phyloP scores from a whole-genome alignment of 257 asterid species.

The Solanum rostratum region DNA sequence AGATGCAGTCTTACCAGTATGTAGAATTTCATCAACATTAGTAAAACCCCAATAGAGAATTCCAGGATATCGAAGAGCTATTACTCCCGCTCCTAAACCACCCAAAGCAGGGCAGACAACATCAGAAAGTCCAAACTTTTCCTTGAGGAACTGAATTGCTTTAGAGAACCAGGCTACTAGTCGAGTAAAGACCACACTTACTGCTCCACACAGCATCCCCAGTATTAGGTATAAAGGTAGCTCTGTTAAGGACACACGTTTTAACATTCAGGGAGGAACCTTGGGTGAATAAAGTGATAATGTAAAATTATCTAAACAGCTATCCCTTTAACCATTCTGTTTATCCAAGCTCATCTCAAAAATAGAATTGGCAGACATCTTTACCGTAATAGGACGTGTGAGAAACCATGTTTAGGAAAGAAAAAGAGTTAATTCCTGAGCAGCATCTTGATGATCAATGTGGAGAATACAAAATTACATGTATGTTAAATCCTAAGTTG shows the following conservation, averaged over 20 bases:
- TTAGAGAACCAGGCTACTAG: conserved; percentile 62
- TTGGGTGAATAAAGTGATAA: not conserved
- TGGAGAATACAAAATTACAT: not conserved
- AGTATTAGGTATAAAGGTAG: conserved; percentile 87
- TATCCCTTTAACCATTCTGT: too few species aligned
- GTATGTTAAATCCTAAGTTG: too few species aligned
- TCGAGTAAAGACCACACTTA: conserved; percentile 77
- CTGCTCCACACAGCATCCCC: conserved; percentile 98
- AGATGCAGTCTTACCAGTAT: conserved; percentile 94
- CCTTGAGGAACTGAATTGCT: conserved; percentile 53
- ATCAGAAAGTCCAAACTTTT: conserved; percentile 61
- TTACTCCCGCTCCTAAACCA: conserved; percentile 92
- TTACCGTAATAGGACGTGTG: not conserved
- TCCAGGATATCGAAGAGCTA: conserved; percentile 94
- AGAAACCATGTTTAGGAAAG: not conserved
- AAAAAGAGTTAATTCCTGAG: not conserved
- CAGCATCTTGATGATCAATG: not conserved
- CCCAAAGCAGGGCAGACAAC: conserved; percentile 97
- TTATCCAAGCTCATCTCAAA: not conserved
- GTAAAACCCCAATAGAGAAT: conserved; percentile 95
- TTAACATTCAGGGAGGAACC: conserved; percentile 13
- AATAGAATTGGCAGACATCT: not conserved
- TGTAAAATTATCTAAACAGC: not conserved
- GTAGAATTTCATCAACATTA: conserved; percentile 92
- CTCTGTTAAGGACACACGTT: conserved; percentile 38